These are phyloP conservation scores for Tephrocybe sp. DNA, from an alignment of 768 basidiomycete species.

Conservation along the genomic window DNA sequence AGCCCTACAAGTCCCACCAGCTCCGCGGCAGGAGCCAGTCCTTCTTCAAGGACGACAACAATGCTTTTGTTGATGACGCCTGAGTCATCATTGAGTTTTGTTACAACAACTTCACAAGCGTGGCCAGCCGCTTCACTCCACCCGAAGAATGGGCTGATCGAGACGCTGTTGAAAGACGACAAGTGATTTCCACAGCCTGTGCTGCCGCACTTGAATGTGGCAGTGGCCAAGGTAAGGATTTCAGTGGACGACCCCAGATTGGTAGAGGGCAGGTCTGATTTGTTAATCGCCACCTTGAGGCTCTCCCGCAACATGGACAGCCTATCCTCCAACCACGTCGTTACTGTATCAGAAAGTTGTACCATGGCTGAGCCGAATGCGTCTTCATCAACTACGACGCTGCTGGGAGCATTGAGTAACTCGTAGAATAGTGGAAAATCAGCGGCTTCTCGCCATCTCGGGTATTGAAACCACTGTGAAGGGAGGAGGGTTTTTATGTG, in stretches of 20 bases:
- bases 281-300: neutral
- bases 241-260: slow-evolving; percentile 3
- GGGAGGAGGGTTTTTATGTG: slow-evolving; percentile 23
- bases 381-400: neutral
- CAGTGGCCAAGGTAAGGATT: slow-evolving; percentile 8
- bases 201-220: slow-evolving; percentile 13
- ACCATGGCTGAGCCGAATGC: slow-evolving; percentile 5
- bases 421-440: slow-evolving; percentile 1
- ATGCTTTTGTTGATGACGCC: neutral
- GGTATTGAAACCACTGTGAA: slow-evolving; percentile 24
- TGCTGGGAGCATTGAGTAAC: neutral
- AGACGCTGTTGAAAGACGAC: neutral
- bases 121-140: slow-evolving; percentile 9
- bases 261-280: neutral
- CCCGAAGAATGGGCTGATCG: slow-evolving; percentile 9
- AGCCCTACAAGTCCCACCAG: slow-evolving; percentile 8
- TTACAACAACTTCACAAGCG: neutral
- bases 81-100: no score
- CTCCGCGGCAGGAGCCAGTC: slow-evolving; percentile 1
- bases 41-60: neutral
- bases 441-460: slow-evolving; percentile 16
- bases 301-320: neutral
- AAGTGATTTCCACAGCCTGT: neutral
- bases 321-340: slow-evolving; percentile 2
- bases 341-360: slow-evolving; percentile 3